These are phyloP conservation scores for Solanum verrucosum DNA, from an alignment of 257 asterid species.

Conservation along the genomic window DNA sequence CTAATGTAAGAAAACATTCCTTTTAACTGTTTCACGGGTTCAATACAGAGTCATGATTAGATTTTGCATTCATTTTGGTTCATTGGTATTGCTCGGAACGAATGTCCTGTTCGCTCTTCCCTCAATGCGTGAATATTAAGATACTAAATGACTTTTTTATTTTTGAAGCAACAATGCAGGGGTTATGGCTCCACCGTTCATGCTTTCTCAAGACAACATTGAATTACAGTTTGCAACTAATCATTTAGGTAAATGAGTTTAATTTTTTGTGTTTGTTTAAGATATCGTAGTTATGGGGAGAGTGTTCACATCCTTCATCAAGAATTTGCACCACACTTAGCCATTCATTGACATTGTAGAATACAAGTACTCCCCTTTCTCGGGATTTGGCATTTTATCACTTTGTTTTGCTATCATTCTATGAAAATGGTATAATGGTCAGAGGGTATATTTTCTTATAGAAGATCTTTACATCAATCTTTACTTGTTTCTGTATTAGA, in stretches of 20 bases:
- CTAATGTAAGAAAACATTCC: conserved; percentile 36
- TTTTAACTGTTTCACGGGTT: not conserved
- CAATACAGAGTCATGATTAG: not conserved
- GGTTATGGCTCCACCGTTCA: conserved; percentile 51
- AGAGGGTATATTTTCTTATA: not conserved
- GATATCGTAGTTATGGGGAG: not conserved
- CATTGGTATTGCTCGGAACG: not conserved
- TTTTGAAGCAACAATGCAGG: conserved; percentile 71
- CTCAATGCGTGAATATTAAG: not conserved
- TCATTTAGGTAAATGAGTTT: conserved; percentile 39
- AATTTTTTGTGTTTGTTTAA: not conserved
- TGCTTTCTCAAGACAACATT: conserved; percentile 54
- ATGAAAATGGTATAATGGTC: not conserved
- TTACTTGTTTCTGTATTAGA: not conserved
- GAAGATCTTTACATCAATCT: not conserved
- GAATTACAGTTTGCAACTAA: conserved; percentile 80
- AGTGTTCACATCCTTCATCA: not conserved
- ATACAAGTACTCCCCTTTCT: not conserved
- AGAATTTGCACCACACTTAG: not conserved
- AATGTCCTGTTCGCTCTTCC: not conserved
- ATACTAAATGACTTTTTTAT: not conserved
- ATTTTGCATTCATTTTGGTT: not conserved
- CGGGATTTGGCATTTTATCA: not conserved
- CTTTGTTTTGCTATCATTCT: not conserved
- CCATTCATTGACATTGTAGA: not conserved